Conservation (phyloP, 345 rosid species). For the Microthlaspi erraticum region DNA sequence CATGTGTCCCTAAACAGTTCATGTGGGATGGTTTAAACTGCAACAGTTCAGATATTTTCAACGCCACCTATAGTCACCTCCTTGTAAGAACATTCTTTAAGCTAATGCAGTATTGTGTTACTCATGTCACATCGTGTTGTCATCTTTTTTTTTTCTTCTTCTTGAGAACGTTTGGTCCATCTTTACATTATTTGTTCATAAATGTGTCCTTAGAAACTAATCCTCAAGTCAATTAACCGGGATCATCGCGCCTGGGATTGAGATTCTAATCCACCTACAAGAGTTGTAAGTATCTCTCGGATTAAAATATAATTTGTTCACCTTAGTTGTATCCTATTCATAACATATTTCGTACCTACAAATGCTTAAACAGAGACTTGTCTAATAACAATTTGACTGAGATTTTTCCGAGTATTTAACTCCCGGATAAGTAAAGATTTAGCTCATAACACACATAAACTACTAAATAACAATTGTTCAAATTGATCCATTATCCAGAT, state of each 20-base stretch:
- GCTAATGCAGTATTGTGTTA: background rate
- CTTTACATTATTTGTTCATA: background rate
- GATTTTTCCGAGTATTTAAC: too few relatives aligned
- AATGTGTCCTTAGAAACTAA: slow-evolving; percentile 40
- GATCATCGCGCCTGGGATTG: slow-evolving; percentile 37
- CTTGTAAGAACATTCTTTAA: slow-evolving; percentile 44
- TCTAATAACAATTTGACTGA: slow-evolving; percentile 55
- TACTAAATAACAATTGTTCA: too few relatives aligned
- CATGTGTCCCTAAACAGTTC: slow-evolving; percentile 46
- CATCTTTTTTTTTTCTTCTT: too few relatives aligned
- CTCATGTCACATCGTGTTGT: background rate
- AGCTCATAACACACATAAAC: too few relatives aligned
- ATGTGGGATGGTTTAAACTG: slow-evolving; percentile 59
- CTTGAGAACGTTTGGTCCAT: too few relatives aligned
- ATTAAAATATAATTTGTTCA: background rate
- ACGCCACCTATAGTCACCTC: slow-evolving; percentile 42
- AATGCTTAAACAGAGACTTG: slow-evolving; percentile 50
- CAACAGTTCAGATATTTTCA: slow-evolving; percentile 25
- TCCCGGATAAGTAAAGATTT: too few relatives aligned
- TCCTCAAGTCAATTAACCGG: slow-evolving; percentile 53
- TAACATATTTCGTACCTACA: background rate
- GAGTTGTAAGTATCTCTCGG: slow-evolving; percentile 51
- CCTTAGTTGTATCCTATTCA: background rate
- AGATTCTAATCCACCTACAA: slow-evolving; percentile 40
- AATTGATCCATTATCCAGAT: too few relatives aligned